These are phyloP conservation scores for Microsporum ferrugineum DNA, from an alignment of 2,329 filamentous ascomycete species.

Conservation along the genomic window DNA sequence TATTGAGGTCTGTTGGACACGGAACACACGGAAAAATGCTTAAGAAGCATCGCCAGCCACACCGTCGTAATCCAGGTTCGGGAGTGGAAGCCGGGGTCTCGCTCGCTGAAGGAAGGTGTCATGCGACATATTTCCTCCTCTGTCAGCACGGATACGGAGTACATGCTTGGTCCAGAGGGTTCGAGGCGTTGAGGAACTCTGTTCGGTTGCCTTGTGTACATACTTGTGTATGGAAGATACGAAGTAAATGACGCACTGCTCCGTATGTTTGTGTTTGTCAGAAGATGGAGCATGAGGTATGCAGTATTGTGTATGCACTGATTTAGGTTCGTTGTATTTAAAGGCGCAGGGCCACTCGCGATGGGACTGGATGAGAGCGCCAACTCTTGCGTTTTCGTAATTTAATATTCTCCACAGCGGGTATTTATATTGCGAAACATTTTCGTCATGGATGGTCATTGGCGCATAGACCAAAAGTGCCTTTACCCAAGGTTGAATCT, in stretches of 20 bases:
- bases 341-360: background rate
- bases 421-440: background rate
- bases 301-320: background rate
- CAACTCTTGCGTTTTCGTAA: background rate
- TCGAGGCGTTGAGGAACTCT: background rate
- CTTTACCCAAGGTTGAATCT: background rate
- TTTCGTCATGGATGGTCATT: background rate
- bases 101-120: background rate
- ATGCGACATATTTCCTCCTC: slow-evolving; percentile 3
- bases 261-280: background rate
- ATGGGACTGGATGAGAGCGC: background rate
- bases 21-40: background rate
- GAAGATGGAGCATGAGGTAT: background rate
- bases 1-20: background rate
- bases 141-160: background rate
- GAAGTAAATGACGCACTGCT: background rate
- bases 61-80: background rate
- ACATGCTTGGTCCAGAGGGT: background rate
- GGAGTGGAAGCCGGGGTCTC: background rate
- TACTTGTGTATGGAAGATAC: background rate
- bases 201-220: background rate
- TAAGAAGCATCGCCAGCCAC: background rate
- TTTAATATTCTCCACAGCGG: background rate
- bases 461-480: background rate
- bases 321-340: background rate